Evolutionary conservation across 78 protist species (phyloP), one percentile per base, ranked within the genome.

Genomic region (Creolimax fragrantissima): DNA sequence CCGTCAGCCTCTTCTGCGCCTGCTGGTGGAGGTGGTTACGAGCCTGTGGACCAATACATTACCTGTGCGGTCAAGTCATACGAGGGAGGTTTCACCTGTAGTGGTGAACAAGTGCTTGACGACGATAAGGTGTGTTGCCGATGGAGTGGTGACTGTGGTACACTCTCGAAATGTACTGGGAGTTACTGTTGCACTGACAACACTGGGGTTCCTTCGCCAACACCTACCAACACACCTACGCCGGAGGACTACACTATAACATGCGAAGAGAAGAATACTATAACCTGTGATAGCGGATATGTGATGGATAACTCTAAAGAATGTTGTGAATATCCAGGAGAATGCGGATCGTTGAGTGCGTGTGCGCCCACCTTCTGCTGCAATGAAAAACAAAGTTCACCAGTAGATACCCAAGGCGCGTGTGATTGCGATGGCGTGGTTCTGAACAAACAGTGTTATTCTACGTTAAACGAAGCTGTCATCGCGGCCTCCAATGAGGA

Each of bases 351-450:
- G 11, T 24, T 58, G 11, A 58, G 24, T 32, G 24, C 39, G 11
- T 58, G 74, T 24, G 24, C 11, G 74, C 24, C 74, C 11, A 24
- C 11, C 74, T 58, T 32, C 24, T 58, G 74, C 74, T 58, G 74
- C 24, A 58, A 17, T 1, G 74, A 58, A 58, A 24, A 24, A 17
- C 74, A 17, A 58, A 17, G 11, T 58, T 24, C 74, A 84, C 88
- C 88, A 84, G 35, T 24, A 84, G 88, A 37, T 42, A 42, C 88
- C 88, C 35, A 24, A 2, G 45, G 45, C 11, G 88, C 88, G 39
- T 84, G 88, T 84, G 88, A 37, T 84, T 84, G 88, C 17, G 85
- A 84, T 37, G 88, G 88, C 11, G 88, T 32, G 17, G 41, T 37
- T 24, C 11, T 37, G 2, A 24, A 84, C 2, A 84, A 84, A 24